Evolutionary conservation across 345 rosid species (phyloP).

Genomic region (Acer negundo): DNA sequence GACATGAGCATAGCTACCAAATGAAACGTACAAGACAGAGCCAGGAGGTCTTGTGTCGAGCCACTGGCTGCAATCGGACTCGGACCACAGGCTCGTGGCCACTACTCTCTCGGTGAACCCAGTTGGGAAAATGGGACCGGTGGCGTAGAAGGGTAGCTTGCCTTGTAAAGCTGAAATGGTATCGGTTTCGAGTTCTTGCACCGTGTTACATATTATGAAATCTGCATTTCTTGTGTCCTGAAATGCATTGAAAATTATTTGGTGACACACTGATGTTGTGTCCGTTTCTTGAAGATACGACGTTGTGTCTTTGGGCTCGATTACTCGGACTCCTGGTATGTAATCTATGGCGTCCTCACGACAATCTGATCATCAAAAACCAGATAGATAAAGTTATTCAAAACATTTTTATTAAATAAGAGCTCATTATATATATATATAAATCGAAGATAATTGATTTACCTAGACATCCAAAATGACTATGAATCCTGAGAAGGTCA

Average conservation of each 20-base stretch:
- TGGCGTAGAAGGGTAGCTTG: slow-evolving; percentile 46
- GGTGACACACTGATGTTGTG: slow-evolving; percentile 42
- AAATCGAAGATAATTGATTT: background rate
- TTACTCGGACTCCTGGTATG: slow-evolving; percentile 58
- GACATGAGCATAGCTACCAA: slow-evolving; percentile 61
- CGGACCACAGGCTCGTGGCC: slow-evolving; percentile 69
- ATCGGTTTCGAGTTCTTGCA: slow-evolving; percentile 55
- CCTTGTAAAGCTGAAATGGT: slow-evolving; percentile 48
- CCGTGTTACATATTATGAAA: slow-evolving; percentile 57
- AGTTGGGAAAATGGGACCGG: slow-evolving; percentile 59
- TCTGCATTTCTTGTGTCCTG: slow-evolving; percentile 54
- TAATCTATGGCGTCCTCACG: slow-evolving; percentile 55
- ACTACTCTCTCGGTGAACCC: slow-evolving; percentile 37
- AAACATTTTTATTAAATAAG: no score
- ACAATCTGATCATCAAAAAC: slow-evolving; percentile 32
- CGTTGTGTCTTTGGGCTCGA: slow-evolving; percentile 54
- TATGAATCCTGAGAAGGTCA: slow-evolving; percentile 52
- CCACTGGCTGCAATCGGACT: slow-evolving; percentile 64
- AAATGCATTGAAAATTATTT: slow-evolving; percentile 46
- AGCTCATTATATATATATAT: no score
- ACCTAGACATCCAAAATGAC: slow-evolving; percentile 62
- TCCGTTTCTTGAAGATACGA: slow-evolving; percentile 62
- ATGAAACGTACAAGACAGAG: slow-evolving; percentile 57
- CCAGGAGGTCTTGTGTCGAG: slow-evolving; percentile 35
- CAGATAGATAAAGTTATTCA: background rate